Conservation (phyloP, 805 yeast genomes). For the Wickerhamiella sergipiensis region DNA sequence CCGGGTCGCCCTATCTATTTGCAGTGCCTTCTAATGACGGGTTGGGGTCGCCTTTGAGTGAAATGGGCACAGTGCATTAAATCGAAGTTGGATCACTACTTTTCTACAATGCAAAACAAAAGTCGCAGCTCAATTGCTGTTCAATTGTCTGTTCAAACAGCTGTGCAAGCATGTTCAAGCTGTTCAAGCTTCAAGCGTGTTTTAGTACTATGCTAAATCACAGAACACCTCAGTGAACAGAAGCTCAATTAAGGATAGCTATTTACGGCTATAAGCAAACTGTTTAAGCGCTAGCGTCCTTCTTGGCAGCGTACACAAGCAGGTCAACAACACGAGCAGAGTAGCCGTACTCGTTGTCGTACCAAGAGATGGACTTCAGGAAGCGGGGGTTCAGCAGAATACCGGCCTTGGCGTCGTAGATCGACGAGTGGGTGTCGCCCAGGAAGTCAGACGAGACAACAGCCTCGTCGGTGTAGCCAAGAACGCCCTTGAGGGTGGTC, state of each 20-base stretch:
- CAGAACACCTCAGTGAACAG: no score
- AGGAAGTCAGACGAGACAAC: constrained; percentile 86
- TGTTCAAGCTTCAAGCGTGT: no score
- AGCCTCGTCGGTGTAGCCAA: constrained; percentile 86
- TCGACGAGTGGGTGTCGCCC: constrained; percentile 71
- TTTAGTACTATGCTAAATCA: no score
- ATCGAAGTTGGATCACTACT: no score
- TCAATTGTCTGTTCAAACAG: no score
- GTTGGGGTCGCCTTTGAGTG: no score
- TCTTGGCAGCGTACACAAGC: constrained; percentile 64
- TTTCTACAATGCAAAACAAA: no score
- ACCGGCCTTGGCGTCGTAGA: constrained; percentile 87
- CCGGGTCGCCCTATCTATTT: not conserved
- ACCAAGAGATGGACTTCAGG: constrained; percentile 87
- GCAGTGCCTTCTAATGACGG: no score
- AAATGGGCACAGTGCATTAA: no score
- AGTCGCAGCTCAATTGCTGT: no score
- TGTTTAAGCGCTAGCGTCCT: constrained; percentile 16
- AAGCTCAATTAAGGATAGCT: not conserved
- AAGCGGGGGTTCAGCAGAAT: constrained; percentile 74
- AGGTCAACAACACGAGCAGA: constrained; percentile 92
- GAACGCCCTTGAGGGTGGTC: constrained; percentile 63
- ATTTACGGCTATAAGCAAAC: not conserved
- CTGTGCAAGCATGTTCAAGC: no score
- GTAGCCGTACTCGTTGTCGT: constrained; percentile 94